Base-by-base conservation (phyloP, 306 rosid species). In the Cicer judaicum region DNA sequence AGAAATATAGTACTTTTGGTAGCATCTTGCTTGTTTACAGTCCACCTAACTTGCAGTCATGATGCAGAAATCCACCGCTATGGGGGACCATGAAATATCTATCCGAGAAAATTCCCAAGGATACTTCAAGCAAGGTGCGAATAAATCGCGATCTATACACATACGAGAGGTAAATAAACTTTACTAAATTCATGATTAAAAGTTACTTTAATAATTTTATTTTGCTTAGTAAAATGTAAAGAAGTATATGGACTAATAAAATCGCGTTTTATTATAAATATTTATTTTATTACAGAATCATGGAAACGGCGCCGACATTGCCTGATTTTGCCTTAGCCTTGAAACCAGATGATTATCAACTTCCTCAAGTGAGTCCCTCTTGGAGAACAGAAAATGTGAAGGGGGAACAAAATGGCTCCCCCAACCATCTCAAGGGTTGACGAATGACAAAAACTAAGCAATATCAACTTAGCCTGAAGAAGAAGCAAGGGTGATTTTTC, bases 1-100 rank as follows among this genome's bases (percentile, higher is more conserved):
- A 70, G 61, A 50, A 68, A 72, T 64, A 29, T 42, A 5, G 40
- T 50, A 40, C 62, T 56, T 47, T 44, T 57, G 42, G 21, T 38
- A 64, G 53, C 72, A n/a, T 53, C 13, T 39, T 70, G 13, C 48
- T 44, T 67, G 80, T 46, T 14, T 36, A 29, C 24, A 54, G 69
- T 70, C 59, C 61, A 62, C 49, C 75, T 77, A 73, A 70, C 68
- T 68, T 72, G 40, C 47, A 41, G 42, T 75, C 64, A 68, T 76
- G 80, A 55, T 86, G 86, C 92, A 95, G 99, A 84, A 90, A 86
- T 78, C 91, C 98, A 49, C 91, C 91, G 8, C 92, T 85, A 68
- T 92, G 96, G 93, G 99, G 99, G 63, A 95, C 98, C 75, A 89
- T 92, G 96, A 95, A 95, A 68, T 92, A 89, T 80, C 91, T 95